Conservation (phyloP, 2,329 filamentous ascomycete species). For the Bipolaris oryzae region DNA sequence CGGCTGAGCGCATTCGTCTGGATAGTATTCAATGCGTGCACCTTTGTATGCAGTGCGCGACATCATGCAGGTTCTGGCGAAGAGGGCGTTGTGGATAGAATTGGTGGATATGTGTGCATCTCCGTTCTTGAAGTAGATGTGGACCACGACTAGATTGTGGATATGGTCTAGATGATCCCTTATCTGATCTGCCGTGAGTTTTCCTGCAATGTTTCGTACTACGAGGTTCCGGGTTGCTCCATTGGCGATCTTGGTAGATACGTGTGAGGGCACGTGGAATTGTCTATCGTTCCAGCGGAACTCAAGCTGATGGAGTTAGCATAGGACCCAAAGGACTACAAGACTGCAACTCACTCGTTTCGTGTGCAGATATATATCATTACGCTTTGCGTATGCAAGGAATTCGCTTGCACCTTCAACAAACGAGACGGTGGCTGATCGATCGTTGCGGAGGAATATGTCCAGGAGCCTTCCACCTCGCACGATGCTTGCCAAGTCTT, state of each 20-base stretch:
- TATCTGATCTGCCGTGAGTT: conserved; percentile 68
- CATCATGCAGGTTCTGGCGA: conserved; percentile 80
- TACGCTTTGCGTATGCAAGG: conserved; percentile 65
- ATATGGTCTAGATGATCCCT: conserved; percentile 81
- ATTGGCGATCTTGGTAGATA: conserved; percentile 66
- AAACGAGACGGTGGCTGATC: conserved; percentile 71
- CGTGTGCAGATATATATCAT: conserved; percentile 71
- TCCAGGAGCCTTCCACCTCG: conserved; percentile 75
- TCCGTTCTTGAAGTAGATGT: conserved; percentile 62
- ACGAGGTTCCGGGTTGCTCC: conserved; percentile 78
- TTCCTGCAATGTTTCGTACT: conserved; percentile 62
- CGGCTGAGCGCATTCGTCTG: conserved; percentile 73
- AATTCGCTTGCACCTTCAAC: conserved; percentile 66
- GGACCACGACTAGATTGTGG: conserved; percentile 75
- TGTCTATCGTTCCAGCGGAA: conserved; percentile 74
- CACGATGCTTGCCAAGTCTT: conserved; percentile 68
- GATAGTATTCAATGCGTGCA: conserved; percentile 71
- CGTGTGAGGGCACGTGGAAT: conserved; percentile 67
- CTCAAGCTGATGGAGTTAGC: conserved; percentile 60
- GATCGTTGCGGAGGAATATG: conserved; percentile 68
- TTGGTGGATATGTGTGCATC: conserved; percentile 76
- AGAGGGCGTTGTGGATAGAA: conserved; percentile 75
- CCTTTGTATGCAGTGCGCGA: conserved; percentile 69
- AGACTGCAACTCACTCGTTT: conserved; percentile 62
- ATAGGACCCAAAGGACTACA: not conserved